Base-by-base conservation (phyloP, 2,329 filamentous ascomycete species). In the Talaromyces islandicus region DNA sequence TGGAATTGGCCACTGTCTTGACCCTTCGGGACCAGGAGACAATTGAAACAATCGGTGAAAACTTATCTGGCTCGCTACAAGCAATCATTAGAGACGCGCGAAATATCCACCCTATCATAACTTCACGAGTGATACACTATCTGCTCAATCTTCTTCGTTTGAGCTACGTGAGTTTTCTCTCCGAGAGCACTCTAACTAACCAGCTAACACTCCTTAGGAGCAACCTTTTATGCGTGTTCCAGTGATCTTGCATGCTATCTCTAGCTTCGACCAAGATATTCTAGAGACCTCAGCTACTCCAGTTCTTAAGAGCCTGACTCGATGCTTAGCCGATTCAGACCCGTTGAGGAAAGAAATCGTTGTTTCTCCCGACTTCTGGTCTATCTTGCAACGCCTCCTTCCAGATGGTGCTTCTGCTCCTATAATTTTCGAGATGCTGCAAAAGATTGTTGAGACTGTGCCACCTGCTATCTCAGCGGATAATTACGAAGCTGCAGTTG, bases 301-400 rank as follows among this genome's bases (percentile, higher is more conserved):
- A 4, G 85, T 95, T 0, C 80, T 96, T 19, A 88, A 89, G 67
- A 93, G 93, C 0, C 79, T 99, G 27, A 85, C 87, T 51, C 81
- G 87, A 51, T 97, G 92, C 68, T 90, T 96, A 65, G 86, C 88
- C 56, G 85, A 89, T 62, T 86, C 91, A 0, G 87, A 87, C 27
- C 86, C 89, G 12, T 79, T 99, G 29, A 87, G 91, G 60, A 96
- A 90, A 66, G 93, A 97, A 76, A 90, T 97, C 66, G 95, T 96
- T 76, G 93, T 91, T 14, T 97, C 93, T 19, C 94, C 94, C 0
- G 94, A 99, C 70, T 97, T 99, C 74, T 99, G 94, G 94, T 88
- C 89, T 5, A 90, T 97, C 14, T 80, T 99, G 57, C 88, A 91
- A 63, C 84, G 86, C 32, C 79, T 99, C 19, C 86, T 90, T 53